Evolutionary conservation across 225 moss, liverwort and hornwort species (phyloP).

Genomic region (Thuidium tamariscinum): DNA sequence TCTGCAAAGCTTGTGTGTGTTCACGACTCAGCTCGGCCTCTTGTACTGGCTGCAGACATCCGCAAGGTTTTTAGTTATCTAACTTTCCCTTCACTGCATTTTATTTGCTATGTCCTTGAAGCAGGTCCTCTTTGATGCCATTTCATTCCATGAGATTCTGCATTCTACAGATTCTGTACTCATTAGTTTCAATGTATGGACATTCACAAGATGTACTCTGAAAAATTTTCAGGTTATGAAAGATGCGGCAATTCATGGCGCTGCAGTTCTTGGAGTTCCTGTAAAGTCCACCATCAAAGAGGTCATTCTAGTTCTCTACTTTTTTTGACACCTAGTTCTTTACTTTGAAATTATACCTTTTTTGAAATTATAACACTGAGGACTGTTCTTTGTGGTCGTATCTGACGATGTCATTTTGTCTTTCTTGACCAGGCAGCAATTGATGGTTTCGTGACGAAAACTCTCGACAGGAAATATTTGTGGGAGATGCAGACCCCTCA

Average conservation of each 20-base stretch:
- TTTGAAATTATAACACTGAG: too few species aligned
- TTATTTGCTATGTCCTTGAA: not conserved
- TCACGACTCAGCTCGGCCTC: conserved; percentile 92
- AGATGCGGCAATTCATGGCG: conserved; percentile 73
- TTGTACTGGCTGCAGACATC: conserved; percentile 61
- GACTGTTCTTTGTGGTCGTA: not conserved
- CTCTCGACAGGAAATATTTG: conserved; percentile 57
- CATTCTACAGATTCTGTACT: not conserved
- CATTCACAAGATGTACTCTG: not conserved
- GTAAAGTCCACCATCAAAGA: conserved; percentile 95
- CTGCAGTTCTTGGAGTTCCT: conserved; percentile 89
- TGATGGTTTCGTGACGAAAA: conserved; percentile 58
- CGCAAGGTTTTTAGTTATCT: conserved; percentile 30
- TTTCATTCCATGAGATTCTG: not conserved
- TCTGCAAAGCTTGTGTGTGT: conserved; percentile 81
- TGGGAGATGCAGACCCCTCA: conserved; percentile 99
- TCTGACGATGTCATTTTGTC: not conserved
- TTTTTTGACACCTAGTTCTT: not conserved
- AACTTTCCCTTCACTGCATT: not conserved
- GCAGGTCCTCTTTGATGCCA: not conserved
- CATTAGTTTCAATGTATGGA: not conserved
- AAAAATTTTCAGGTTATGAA: conserved; percentile 47
- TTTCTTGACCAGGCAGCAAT: conserved; percentile 43
- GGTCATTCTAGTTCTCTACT: conserved; percentile 12
- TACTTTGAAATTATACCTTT: not conserved